Base-by-base conservation (phyloP, 2,329 filamentous ascomycete species). In the Colletotrichum cereale region DNA sequence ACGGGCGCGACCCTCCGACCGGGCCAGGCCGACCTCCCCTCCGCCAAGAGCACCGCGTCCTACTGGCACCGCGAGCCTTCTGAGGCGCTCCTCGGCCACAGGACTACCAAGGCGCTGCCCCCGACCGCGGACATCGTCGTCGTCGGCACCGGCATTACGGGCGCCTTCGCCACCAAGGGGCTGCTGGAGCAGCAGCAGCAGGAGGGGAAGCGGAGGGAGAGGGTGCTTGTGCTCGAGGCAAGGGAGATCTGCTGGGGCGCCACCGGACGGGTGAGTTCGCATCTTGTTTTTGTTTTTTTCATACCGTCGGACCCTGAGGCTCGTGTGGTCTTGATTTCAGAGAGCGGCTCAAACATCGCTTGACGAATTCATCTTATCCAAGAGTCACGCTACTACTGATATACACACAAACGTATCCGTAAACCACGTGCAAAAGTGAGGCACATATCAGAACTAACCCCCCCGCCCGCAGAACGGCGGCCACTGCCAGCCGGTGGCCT, bases 181-280 rank as follows among this genome's bases (percentile, higher is more conserved):
- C 83, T 94, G 62, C 87, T 82, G 77, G 85, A 83, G 67, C 82
- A 73, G 44, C 21, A 73, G 44, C 21, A 47, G 73, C 79, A 70
- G 75, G 78, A 80, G 73, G 75, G 80, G 36, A 42, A 38, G 48
- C 83, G 85, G 6, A 82, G 86, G 6, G 82, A 86, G 70, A 84
- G 82, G n/a, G 87, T 95, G 10, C 84, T 95, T 7, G 87, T 95
- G 84, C 84, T 96, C 6, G 93, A 96, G 81, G 93, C 93, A 18
- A 86, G 93, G 76, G 93, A 95, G 83, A 92, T 91, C 5, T 95
- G 93, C 77, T 95, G 89, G 88, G 93, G 93, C 24, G 93, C 93
- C n/a, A 96, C 93, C 1, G 93, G 93, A n/a, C 83, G 93, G 77
- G 91, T 93, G 77, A 85, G 89, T 85, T 47, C 5, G 18, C 36